phyloP scores from a whole-genome alignment of 257 asterid species.

The Capsicum pubescens region DNA sequence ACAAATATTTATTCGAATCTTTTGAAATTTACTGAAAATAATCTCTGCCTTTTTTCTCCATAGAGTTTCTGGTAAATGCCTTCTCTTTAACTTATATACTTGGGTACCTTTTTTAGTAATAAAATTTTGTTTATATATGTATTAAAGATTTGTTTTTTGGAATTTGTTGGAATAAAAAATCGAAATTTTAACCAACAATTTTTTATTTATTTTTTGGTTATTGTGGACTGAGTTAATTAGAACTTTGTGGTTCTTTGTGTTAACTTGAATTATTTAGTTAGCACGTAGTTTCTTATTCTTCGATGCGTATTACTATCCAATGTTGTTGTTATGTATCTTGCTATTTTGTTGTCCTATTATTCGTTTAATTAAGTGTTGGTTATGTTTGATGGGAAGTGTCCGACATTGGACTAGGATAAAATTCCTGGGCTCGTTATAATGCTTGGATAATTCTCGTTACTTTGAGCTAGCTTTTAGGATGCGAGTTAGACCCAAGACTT shows the following conservation, averaged over 20 bases:
- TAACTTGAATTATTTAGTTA: no score
- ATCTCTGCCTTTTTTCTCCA: not conserved
- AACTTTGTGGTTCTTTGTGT: not conserved
- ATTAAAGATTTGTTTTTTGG: not conserved
- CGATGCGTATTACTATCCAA: no score
- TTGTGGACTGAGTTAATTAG: not conserved
- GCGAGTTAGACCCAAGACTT: no score
- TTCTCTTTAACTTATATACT: not conserved
- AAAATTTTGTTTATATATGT: not conserved
- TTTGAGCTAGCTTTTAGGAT: no score
- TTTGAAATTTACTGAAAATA: not conserved
- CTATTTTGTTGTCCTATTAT: no score
- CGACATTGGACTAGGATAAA: no score
- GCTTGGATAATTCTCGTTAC: no score
- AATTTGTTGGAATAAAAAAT: not conserved
- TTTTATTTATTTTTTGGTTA: not conserved
- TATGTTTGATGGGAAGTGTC: no score
- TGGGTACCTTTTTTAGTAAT: not conserved
- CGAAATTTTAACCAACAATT: not conserved
- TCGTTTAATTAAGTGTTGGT: no score
- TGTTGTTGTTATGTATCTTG: no score
- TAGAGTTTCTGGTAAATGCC: constrained; percentile 9
- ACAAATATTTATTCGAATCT: not conserved
- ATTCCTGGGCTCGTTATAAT: no score
- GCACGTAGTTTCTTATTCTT: no score